Percentiles rank a stretch among this genome's conserved stretches.
Conservation (phyloP, 352 stramenopile species). For the Phytopythium vexans region DNA sequence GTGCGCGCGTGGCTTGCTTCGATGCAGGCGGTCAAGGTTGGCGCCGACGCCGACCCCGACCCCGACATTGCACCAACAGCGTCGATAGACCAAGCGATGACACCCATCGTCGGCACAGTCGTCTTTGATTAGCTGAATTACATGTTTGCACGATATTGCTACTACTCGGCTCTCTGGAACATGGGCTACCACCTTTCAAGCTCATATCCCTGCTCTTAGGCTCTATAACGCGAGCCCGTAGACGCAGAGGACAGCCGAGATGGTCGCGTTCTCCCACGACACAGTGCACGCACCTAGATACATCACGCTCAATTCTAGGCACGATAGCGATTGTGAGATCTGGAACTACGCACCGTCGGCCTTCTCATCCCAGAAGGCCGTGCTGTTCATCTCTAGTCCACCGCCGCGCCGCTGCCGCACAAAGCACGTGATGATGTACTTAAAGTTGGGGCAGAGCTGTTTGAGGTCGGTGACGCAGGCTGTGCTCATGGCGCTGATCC, state of each 20-base stretch:
- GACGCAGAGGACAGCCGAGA: conserved; percentile 59
- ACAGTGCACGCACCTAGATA: conserved; percentile 57
- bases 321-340: neutral
- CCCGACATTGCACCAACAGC: conserved; percentile 24
- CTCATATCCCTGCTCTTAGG: conserved; percentile 2
- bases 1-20: conserved; percentile 68
- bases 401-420: conserved; percentile 63
- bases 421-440: conserved; percentile 77
- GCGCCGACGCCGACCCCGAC: conserved; percentile 16
- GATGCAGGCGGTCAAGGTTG: conserved; percentile 70
- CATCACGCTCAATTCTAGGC: neutral
- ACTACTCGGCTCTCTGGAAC: neutral
- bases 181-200: neutral
- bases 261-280: conserved; percentile 74
- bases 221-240: conserved; percentile 58
- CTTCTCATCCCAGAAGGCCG: conserved; percentile 73
- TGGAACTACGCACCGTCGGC: conserved; percentile 37
- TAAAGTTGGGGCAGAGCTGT: conserved; percentile 73
- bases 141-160: conserved; percentile 8
- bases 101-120: too few relatives aligned
- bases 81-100: neutral
- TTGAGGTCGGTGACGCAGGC: conserved; percentile 69
- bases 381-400: conserved; percentile 56
- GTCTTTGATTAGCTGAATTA: neutral
- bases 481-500: conserved; percentile 64